phyloP scores from a whole-genome alignment of 225 moss, liverwort and hornwort species.

The Straminergon stramineum region DNA sequence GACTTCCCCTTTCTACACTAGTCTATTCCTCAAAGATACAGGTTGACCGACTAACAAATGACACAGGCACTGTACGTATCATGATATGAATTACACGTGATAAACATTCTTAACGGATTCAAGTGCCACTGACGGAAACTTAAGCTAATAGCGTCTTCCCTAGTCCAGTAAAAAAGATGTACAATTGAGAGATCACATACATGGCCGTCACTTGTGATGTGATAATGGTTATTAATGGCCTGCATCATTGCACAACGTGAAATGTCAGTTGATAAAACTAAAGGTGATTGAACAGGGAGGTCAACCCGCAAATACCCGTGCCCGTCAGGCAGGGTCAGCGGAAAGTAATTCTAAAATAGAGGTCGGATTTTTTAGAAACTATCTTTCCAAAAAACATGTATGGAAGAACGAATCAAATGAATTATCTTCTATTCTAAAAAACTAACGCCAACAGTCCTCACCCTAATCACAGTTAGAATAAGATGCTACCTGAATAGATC shows the following conservation, averaged over 20 bases:
- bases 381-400: neutral
- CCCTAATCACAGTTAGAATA: neutral
- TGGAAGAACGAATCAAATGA: neutral
- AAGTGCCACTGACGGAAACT: neutral
- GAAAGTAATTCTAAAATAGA: neutral
- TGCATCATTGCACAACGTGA: slow-evolving; percentile 22
- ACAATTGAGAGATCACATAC: slow-evolving; percentile 29
- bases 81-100: neutral
- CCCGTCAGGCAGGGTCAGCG: neutral
- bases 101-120: neutral
- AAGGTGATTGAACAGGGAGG: neutral
- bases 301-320: neutral
- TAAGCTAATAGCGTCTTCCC: neutral
- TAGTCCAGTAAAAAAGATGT: neutral
- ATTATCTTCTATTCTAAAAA: neutral
- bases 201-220: slow-evolving; percentile 64
- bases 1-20: neutral
- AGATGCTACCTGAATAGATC: slow-evolving; percentile 43
- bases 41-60: neutral
- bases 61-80: neutral
- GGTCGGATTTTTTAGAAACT: neutral
- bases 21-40: neutral
- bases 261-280: neutral
- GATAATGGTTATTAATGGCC: slow-evolving; percentile 64
- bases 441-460: neutral